Conservation (phyloP, 2,329 filamentous ascomycete species). For the Cladosporium sp. region DNA sequence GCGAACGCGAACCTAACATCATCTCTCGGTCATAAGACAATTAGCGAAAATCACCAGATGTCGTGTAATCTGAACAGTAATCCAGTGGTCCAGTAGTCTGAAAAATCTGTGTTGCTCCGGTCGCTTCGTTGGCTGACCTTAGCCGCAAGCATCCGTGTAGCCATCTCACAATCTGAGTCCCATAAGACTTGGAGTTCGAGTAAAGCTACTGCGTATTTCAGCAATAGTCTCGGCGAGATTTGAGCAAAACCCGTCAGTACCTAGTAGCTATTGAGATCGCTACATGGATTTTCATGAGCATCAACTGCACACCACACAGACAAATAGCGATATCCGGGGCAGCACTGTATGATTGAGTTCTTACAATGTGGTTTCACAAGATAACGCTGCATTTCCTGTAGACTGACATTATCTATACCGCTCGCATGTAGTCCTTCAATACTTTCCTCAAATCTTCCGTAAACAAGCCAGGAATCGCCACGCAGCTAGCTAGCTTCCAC, state of each 20-base stretch:
- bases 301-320: background rate
- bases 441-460: background rate
- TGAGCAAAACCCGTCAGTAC: background rate
- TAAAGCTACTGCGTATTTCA: background rate
- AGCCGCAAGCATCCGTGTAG: background rate
- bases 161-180: background rate
- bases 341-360: background rate
- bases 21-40: background rate
- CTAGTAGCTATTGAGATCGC: background rate
- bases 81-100: background rate
- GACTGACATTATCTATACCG: slow-evolving; percentile 16
- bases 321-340: background rate
- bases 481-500: slow-evolving; percentile 8
- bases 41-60: background rate
- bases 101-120: background rate
- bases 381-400: slow-evolving; percentile 4
- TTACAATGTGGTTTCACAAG: background rate
- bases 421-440: background rate
- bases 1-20: too few species aligned
- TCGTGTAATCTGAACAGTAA: background rate
- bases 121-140: background rate
- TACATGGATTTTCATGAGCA: background rate
- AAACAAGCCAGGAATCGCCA: background rate
- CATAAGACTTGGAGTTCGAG: background rate
- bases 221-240: background rate